Evolutionary conservation across 805 yeast species (phyloP), one percentile per base, ranked within the genome.

Genomic region (Pichia manshurica): DNA sequence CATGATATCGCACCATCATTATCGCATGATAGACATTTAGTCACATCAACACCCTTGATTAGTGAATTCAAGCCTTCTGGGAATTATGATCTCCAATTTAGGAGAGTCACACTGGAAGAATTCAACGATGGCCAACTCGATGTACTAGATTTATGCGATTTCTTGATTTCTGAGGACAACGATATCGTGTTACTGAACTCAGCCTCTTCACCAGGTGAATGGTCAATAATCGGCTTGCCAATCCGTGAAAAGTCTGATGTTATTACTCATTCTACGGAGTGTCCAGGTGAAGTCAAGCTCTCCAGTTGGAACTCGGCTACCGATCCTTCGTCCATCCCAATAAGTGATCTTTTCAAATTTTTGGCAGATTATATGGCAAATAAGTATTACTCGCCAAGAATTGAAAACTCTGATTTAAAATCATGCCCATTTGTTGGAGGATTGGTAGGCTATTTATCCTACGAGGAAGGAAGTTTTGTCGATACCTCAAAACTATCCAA

Each of bases 351-450:
- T 15, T 85, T 88, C 87, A 56, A 67, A 3, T 74, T 59, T 50
- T 53, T 84, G 13, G 76, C 84, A 0, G 46, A 61, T 1, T 71
- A 64, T 41, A 79, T 85, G 80, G 55, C 65, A 8, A 47, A 58
- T 6, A 56, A 58, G 46, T 63, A 66, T 35, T 64, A 67, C 39
- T 58, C 69, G 2, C 58, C 64, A 3, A 28, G 21, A 4, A 47
- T 62, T 13, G 36, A 34, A 0, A 61, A 73, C 46, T 55, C 52
- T 0, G 41, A 55, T 0, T 56, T 74, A n/a, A 51, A 58, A 16
- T 42, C 68, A 0, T 67, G 87, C 17, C 96, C 96, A 1, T 93
- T 93, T 57, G 68, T 80, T 48, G 98, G 99, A n/a, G 99, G 99
- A 0, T 72, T 87, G 29, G 70, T 90, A 46, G 99, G 99, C 4